Base-by-base conservation (phyloP, 1,139 yeast genomes). In the Kluyveromyces sp. region DNA sequence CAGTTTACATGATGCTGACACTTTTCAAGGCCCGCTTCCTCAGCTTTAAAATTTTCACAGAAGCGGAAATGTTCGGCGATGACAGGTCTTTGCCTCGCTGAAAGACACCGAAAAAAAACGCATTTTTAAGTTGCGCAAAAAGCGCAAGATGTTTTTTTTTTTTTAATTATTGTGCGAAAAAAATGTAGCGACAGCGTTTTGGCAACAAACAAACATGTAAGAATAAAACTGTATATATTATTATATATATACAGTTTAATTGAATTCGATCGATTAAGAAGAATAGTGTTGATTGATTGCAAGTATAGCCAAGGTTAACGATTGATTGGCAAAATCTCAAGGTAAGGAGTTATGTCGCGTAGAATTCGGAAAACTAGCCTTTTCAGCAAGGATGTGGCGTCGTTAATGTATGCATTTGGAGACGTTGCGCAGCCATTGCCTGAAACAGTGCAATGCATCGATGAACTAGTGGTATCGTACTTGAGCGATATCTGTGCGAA, bases 371-470 rank as follows among this genome's bases (percentile, higher is more conserved):
- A 58, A 53, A 59, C 68, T 65, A 75, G 60, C 59, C 66, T 79
- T 25, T 83, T 83, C 65, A 70, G 80, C 30, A 78, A 74, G 44
- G 89, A 83, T 56, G 80, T 85, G 31, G 84, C 83, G 55, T 79
- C 88, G 7, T 68, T 90, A 41, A 69, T 90, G 49, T 90, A 81
- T 59, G 90, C 96, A 0, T 80, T 82, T 61, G 97, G 97, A 0
- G 97, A 90, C 60, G 85, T 82, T 1, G 77, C 84, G 2, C 79
- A 81, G 41, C 94, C 96, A 2, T 72, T 81, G 32, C 83, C 83
- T 33, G 83, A 85, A 46, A 85, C 95, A 0, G 81, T 87, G 1
- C 83, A 81, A 48, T 79, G 86, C 4, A 65, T 90, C 26, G 97
- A 90, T 59, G 97, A 90, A 55, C 74, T 86, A n/a, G 74, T 90